These are phyloP conservation scores for Russula griseocarnosa DNA, from an alignment of 768 basidiomycete genomes.

Conservation along the genomic window DNA sequence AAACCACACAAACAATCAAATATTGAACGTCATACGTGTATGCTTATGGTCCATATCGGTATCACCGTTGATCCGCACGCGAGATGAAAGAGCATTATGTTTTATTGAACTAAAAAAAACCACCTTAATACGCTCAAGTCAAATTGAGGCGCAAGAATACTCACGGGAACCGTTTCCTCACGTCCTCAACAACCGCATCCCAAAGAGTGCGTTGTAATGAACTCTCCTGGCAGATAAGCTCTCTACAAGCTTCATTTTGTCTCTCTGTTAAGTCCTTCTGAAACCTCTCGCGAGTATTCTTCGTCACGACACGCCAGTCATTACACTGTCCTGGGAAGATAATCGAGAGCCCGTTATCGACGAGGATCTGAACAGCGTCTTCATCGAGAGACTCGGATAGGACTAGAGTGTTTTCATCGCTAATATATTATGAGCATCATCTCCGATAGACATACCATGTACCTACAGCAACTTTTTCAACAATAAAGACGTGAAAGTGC, in stretches of 20 bases:
- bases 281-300: neutral
- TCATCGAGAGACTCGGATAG: conserved; percentile 8
- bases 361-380: neutral
- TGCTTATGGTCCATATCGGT: neutral
- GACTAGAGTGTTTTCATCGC: neutral
- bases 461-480: conserved; percentile 6
- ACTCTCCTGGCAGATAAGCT: neutral
- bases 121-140: neutral
- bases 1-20: neutral
- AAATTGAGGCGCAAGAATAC: neutral
- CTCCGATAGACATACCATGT: neutral
- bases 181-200: neutral
- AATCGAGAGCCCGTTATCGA: neutral
- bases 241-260: neutral
- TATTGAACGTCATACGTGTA: neutral
- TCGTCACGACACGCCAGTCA: neutral
- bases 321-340: neutral
- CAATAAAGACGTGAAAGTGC: neutral
- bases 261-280: neutral
- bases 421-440: neutral
- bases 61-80: neutral
- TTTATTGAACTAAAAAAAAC: conserved; percentile 1
- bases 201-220: neutral
- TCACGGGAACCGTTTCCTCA: conserved; percentile 7
- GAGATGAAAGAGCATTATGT: neutral